Conservation (phyloP, 768 basidiomycete genomes). For the Galerina marginata region DNA sequence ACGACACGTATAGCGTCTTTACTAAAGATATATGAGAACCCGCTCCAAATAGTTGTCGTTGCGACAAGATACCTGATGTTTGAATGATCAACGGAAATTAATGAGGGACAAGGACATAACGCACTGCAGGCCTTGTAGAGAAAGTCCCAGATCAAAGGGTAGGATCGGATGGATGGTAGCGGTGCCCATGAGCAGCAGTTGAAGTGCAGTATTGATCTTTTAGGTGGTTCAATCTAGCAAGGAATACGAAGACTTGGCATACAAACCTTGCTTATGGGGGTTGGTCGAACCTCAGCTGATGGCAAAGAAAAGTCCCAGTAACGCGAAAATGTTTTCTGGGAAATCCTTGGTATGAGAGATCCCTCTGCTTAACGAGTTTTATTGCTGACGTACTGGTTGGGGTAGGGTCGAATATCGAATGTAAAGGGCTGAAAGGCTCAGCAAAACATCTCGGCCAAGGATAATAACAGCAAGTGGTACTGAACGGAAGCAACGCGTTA, state of each 20-base stretch:
- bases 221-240: not conserved
- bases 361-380: not conserved
- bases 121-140: conserved; percentile 77
- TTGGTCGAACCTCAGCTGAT: conserved; percentile 93
- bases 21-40: conserved; percentile 79
- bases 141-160: conserved; percentile 56
- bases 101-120: conserved; percentile 34
- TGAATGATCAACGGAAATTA: conserved; percentile 4
- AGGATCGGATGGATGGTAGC: conserved; percentile 87
- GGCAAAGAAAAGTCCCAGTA: conserved; percentile 98
- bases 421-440: conserved; percentile 90
- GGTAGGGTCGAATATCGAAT: conserved; percentile 92
- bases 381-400: conserved; percentile 65
- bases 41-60: conserved; percentile 91
- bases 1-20: conserved; percentile 75
- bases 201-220: conserved; percentile 91
- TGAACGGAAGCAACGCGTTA: conserved; percentile 34
- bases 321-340: conserved; percentile 85
- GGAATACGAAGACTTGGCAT: not conserved
- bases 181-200: conserved; percentile 87
- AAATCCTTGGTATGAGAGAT: not conserved
- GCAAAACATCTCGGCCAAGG: conserved; percentile 85
- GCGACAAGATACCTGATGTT: conserved; percentile 79
- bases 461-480: conserved; percentile 88
- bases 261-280: conserved; percentile 87